These are phyloP conservation scores for Cladobotryum mycophilum DNA, from an alignment of 2,329 filamentous ascomycete species.

Conservation along the genomic window DNA sequence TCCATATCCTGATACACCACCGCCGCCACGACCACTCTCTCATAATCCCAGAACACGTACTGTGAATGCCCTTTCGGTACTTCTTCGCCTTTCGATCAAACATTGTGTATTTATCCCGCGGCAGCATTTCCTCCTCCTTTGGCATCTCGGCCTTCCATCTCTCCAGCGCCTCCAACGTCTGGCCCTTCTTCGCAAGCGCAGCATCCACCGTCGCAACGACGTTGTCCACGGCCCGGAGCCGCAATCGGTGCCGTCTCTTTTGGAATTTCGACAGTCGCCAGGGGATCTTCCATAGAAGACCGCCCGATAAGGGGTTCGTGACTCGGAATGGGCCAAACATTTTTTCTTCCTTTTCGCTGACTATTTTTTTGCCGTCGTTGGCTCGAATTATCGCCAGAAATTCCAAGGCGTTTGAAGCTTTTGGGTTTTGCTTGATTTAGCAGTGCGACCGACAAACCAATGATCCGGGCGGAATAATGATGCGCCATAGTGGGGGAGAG, in stretches of 20 bases:
- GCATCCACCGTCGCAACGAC: slow-evolving; percentile 78
- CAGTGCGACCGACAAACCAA: background rate
- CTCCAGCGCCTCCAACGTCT: slow-evolving; percentile 70
- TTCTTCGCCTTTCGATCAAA: slow-evolving; percentile 94
- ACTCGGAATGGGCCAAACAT: slow-evolving; percentile 85
- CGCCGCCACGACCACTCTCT: background rate
- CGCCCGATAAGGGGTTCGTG: slow-evolving; percentile 68
- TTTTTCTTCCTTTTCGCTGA: too few relatives aligned
- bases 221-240: slow-evolving; percentile 76
- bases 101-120: slow-evolving; percentile 95
- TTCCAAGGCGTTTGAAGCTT: background rate
- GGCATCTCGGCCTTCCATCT: slow-evolving; percentile 96
- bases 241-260: slow-evolving; percentile 78
- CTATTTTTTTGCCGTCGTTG: background rate
- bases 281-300: slow-evolving; percentile 93
- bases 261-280: slow-evolving; percentile 91
- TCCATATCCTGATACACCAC: background rate
- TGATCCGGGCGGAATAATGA: slow-evolving; percentile 10
- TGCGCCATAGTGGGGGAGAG: slow-evolving; percentile 6
- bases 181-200: slow-evolving; percentile 68
- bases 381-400: background rate
- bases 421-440: background rate
- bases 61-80: slow-evolving; percentile 96
- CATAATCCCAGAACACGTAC: slow-evolving; percentile 52
- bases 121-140: slow-evolving; percentile 88